A percentile compares a stretch with the other conserved stretches of the same genome.
phyloP scores from a whole-genome alignment of 2,329 filamentous ascomycete species.

The Stagonosporopsis cucurbitacearum region DNA sequence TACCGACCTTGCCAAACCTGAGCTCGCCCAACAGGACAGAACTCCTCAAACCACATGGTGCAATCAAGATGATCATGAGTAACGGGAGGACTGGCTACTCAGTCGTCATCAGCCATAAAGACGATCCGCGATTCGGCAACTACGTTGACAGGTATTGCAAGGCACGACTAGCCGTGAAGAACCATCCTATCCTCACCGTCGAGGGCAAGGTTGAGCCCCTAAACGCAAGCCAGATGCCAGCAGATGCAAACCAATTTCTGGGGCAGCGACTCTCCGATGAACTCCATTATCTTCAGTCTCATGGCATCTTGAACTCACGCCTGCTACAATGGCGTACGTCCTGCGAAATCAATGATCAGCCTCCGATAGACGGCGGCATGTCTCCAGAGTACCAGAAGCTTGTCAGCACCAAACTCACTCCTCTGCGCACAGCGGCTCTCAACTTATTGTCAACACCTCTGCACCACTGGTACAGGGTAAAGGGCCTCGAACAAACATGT shows the following conservation, averaged over 20 bases:
- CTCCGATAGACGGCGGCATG: conserved; percentile 84
- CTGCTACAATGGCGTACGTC: conserved; percentile 84
- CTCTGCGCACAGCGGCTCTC: conserved; percentile 77
- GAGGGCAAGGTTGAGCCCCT: conserved; percentile 79
- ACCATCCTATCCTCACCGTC: conserved; percentile 81
- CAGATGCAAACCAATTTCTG: conserved; percentile 86
- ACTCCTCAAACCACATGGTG: conserved; percentile 70
- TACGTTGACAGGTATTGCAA: conserved; percentile 89
- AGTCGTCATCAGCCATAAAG: conserved; percentile 78
- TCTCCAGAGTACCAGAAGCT: conserved; percentile 82
- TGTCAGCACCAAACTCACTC: conserved; percentile 74
- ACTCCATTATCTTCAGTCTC: conserved; percentile 87
- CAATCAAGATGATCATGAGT: conserved; percentile 75
- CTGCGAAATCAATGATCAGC: conserved; percentile 75
- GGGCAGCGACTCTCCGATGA: conserved; percentile 90
- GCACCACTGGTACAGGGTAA: conserved; percentile 82
- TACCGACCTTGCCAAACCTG: conserved; percentile 79
- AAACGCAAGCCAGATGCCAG: conserved; percentile 75
- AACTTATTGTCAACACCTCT: conserved; percentile 79
- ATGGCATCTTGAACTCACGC: conserved; percentile 78
- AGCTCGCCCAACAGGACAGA: conserved; percentile 64
- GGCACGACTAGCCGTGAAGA: conserved; percentile 82
- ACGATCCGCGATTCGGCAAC: conserved; percentile 74
- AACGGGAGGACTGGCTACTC: conserved; percentile 71
- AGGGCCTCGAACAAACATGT: conserved; percentile 75